Base-by-base conservation (phyloP, 176 grass and related monocot species). In the Rhipidocladum racemiflorum region DNA sequence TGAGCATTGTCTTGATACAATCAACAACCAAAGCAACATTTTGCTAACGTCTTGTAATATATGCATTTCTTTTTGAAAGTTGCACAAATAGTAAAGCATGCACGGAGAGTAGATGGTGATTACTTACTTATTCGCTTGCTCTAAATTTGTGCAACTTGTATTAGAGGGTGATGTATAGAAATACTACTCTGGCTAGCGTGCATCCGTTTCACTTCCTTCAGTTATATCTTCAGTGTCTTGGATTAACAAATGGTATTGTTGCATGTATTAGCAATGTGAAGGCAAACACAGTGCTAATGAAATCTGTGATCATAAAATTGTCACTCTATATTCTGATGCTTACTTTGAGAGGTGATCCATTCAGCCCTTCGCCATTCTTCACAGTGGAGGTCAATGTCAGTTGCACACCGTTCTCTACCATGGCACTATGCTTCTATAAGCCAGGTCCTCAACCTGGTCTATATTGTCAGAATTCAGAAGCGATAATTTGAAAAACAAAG, bases 291-390 rank as follows among this genome's bases (percentile, higher is more conserved):
- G 49, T 51, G 16, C 49, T 51, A 20, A 51, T 51, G 17, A 53
- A 53, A 20, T 20, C 5, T 20, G 49, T 53, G 49, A 53, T 20
- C 17, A 53, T 21, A 53, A 18, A 17, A n/a, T 20, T 53, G 18
- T 8, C 49, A 53, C 18, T 53, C 17, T 20, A 7, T 20, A 20
- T 61, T 38, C 0, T 0, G 40, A 29, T 81, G 69, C 61, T 85
- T 86, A 95, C 93, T 84, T 78, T 90, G 68, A 64, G n/a, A 48
- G 30, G 50, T 0, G 75, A 86, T 35, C 63, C 74, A 65, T 75
- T 54, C 11, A 68, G n/a, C 51, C 74, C 77, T 36, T 82, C 74
- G 57, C 70, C 81, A 36, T 60, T 87, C 78, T 69, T 92, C 38
- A 75, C 72, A 75, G 76, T 70, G 36, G 70, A 79, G 35, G 76